Conservation (phyloP, 2,329 filamentous ascomycete genomes). For the Alternaria arbusti region DNA sequence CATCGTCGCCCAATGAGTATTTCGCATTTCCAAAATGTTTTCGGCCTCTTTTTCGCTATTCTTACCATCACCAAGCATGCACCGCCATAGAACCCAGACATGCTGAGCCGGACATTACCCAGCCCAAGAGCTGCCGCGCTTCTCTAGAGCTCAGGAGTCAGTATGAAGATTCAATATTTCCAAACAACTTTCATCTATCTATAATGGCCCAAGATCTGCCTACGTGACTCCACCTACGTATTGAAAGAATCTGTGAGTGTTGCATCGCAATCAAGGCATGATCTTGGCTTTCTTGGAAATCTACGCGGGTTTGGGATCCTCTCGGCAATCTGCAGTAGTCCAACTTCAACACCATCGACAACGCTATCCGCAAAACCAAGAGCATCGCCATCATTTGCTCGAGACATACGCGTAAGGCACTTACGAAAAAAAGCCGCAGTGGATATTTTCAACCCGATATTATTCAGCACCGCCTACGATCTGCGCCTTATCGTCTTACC, state of each 20-base stretch:
- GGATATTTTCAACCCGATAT: not conserved
- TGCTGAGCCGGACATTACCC: not conserved
- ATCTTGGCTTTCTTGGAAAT: conserved; percentile 10
- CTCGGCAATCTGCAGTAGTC: conserved; percentile 6
- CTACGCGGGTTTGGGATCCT: not conserved
- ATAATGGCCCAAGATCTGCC: not conserved
- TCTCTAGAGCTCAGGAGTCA: not conserved
- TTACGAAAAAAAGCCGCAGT: not conserved
- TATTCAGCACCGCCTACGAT: conserved; percentile 6
- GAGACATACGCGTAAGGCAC: not conserved
- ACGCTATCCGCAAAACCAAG: not conserved
- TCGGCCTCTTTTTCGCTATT: not conserved
- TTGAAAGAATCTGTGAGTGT: conserved; percentile 2
- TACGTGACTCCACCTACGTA: conserved; percentile 4
- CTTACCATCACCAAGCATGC: not conserved
- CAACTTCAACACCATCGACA: not conserved
- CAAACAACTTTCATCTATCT: not conserved
- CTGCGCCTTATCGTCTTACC: conserved; percentile 6
- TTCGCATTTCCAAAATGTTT: not conserved
- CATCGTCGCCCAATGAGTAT: not conserved
- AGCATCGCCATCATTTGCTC: not conserved
- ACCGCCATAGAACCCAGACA: not conserved
- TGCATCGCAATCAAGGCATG: conserved; percentile 13
- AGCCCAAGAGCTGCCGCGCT: not conserved
- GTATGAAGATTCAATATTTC: not conserved